A percentile compares a stretch with the other conserved stretches of the same genome.
Evolutionary conservation across 2,329 filamentous ascomycete genomes (phyloP).

Genomic region (Alternaria triticina): DNA sequence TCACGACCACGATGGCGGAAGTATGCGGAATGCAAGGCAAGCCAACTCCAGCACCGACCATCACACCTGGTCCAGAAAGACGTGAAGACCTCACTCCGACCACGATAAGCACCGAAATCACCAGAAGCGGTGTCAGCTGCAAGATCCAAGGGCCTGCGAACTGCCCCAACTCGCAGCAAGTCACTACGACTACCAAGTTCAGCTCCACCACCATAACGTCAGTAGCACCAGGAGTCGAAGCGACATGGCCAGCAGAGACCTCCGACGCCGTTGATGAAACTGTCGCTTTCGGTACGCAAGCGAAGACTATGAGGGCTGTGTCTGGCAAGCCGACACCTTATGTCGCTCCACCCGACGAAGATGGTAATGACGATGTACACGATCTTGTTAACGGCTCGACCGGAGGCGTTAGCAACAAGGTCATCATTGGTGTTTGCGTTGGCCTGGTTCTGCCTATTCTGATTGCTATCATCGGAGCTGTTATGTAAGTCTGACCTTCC

Average conservation of each 20-base stretch:
- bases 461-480: conserved; percentile 22
- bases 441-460: conserved; percentile 55
- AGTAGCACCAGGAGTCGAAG: conserved; percentile 32
- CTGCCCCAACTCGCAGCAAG: conserved; percentile 61
- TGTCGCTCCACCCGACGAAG: not conserved
- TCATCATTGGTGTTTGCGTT: conserved; percentile 59
- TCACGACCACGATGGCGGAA: conserved; percentile 58
- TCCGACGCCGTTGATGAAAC: conserved; percentile 40
- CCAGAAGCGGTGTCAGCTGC: conserved; percentile 57
- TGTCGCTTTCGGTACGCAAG: conserved; percentile 53
- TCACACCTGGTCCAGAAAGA: conserved; percentile 8
- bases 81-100: conserved; percentile 47
- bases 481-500: conserved; percentile 11
- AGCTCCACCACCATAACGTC: conserved; percentile 52
- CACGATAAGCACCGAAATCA: conserved; percentile 51
- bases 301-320: conserved; percentile 46
- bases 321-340: conserved; percentile 51
- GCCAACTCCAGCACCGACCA: conserved; percentile 1
- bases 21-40: conserved; percentile 49
- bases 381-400: conserved; percentile 28
- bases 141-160: conserved; percentile 51
- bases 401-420: conserved; percentile 50
- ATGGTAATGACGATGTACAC: not conserved
- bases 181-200: conserved; percentile 46
- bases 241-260: conserved; percentile 52